phyloP scores from a whole-genome alignment of 164 flowering plant species.

The Chloranthus sessilifolius region DNA sequence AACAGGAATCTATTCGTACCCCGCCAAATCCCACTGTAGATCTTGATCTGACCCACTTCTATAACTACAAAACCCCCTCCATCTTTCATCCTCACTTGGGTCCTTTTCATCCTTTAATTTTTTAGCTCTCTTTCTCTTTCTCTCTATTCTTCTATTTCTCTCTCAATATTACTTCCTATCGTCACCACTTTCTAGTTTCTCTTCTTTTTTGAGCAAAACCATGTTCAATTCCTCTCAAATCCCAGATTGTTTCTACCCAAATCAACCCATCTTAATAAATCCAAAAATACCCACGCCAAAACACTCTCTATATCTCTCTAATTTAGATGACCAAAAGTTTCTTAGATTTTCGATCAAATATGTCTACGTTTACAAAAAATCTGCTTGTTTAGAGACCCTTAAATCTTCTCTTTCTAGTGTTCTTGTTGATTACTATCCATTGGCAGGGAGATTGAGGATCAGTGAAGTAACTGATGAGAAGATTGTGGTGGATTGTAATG shows the following conservation, averaged over 20 bases:
- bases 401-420: conserved; percentile 54
- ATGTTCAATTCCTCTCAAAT: conserved; percentile 50
- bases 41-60: conserved; percentile 19
- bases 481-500: conserved; percentile 78
- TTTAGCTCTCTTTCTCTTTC: too few relatives aligned
- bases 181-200: too few relatives aligned
- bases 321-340: conserved; percentile 82
- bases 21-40: conserved; percentile 29
- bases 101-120: too few relatives aligned
- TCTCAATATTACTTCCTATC: too few relatives aligned
- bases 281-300: conserved; percentile 65
- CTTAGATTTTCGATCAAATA: conserved; percentile 83
- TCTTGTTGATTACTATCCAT: conserved; percentile 81
- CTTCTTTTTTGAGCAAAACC: too few relatives aligned
- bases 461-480: conserved; percentile 37
- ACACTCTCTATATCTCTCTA: conserved; percentile 63
- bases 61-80: conserved; percentile 16
- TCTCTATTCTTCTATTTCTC: conserved; percentile 9
- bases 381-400: conserved; percentile 28
- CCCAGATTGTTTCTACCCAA: conserved; percentile 56
- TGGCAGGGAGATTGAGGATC: conserved; percentile 74
- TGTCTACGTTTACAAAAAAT: conserved; percentile 50
- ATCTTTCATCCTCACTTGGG: too few relatives aligned
- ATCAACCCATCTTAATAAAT: conserved; percentile 35
- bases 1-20: conserved; percentile 33